These are phyloP conservation scores for Sanghuangporus sanghuang DNA, from an alignment of 1,284 basidiomycete genomes.

Conservation along the genomic window DNA sequence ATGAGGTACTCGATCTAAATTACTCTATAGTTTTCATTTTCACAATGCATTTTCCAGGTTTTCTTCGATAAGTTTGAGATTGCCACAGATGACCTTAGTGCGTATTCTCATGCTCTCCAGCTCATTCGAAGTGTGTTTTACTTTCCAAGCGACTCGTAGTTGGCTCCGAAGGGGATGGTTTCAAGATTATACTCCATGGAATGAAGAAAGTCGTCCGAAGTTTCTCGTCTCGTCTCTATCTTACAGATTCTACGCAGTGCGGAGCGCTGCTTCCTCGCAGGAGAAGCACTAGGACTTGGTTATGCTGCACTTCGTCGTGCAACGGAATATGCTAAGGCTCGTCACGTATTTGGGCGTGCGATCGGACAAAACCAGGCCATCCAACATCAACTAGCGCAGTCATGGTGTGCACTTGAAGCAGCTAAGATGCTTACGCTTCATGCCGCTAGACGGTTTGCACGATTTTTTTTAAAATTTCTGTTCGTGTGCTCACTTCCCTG, in stretches of 20 bases:
- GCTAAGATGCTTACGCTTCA: conserved; percentile 25
- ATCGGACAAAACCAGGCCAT: conserved; percentile 29
- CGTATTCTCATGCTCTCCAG: not conserved
- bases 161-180: conserved; percentile 33
- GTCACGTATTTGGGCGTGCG: conserved; percentile 27
- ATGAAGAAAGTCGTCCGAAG: conserved; percentile 18
- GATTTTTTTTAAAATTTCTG: not conserved
- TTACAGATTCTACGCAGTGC: conserved; percentile 28
- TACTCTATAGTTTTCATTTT: not conserved
- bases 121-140: not conserved
- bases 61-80: conserved; percentile 31
- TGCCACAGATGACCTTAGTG: conserved; percentile 22
- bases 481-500: not conserved
- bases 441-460: conserved; percentile 23
- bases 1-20: conserved; percentile 19
- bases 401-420: conserved; percentile 28
- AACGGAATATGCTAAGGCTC: conserved; percentile 24
- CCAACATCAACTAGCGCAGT: conserved; percentile 27
- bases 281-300: conserved; percentile 32
- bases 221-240: not conserved
- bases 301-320: conserved; percentile 21
- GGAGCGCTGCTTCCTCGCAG: conserved; percentile 35
- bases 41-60: conserved; percentile 15
- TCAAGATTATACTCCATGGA: conserved; percentile 29
- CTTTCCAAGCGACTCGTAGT: conserved; percentile 12